Evolutionary conservation across 2,329 filamentous ascomycete species (phyloP), one percentile per base, ranked within the genome.

Genomic region (Epichloe uncinata): DNA sequence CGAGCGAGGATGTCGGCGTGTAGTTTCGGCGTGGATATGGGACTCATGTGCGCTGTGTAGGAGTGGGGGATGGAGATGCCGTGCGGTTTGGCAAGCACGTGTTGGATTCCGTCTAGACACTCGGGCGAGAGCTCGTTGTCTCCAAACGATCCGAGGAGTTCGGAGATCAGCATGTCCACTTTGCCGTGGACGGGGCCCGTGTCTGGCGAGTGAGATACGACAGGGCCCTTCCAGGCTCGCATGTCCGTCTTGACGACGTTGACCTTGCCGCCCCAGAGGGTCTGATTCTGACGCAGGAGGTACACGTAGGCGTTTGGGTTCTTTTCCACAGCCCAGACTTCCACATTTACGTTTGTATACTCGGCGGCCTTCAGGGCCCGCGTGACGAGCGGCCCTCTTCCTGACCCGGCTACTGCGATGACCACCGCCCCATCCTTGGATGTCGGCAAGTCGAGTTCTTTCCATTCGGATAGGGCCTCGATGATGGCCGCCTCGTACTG

Each of bases 41-140:
- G 93, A n/a, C 86, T 90, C 53, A 96, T 71, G 64, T 96, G 89
- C 3, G 93, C 91, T 1, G 89, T 95, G 70, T 98, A 98, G 33
- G 86, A 93, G 55, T 82, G 78, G 1, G 1, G 93, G 55, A 98
- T 97, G 1, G 88, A 96, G 58, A 98, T 91, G 36, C 93, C 94
- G 59, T 91, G 79, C 1, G 77, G 74, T 0, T 84, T 72, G 11
- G 78, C 72, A n/a, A 98, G 71, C 42, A 97, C 85, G 60, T 91
- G 84, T 63, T 96, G 91, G 46, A 97, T 90, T 42, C 93, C 93
- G 63, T 98, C 93, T 11, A 98, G 75, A 61, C 93, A 98, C 69
- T 98, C 93, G 0, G 93, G 93, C 0, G 88, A 95, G 9, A 98
- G 79, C 67, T 98, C 93, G 61, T 98, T 98, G 68, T 98, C 93